Evolutionary conservation across 1,139 yeast genomes (phyloP).

Genomic region (Suhomyces taliae): DNA sequence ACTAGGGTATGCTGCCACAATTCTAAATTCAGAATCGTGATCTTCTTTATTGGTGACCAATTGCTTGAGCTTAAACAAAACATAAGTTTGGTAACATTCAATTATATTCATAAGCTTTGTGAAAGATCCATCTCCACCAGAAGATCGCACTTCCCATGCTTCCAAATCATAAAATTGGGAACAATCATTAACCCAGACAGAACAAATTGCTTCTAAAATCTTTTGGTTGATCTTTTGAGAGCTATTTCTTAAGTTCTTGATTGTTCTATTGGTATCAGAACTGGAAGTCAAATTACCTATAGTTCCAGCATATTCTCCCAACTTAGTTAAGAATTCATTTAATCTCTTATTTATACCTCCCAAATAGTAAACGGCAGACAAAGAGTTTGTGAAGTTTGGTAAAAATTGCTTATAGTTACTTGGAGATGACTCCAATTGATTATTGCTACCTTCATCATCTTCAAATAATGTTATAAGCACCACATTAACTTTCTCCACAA

Average conservation of each 20-base stretch:
- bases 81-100: conserved; percentile 39
- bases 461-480: conserved; percentile 35
- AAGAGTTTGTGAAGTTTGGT: conserved; percentile 44
- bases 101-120: conserved; percentile 46
- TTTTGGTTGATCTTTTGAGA: conserved; percentile 38
- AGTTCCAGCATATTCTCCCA: conserved; percentile 35
- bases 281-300: conserved; percentile 37
- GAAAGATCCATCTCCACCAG: conserved; percentile 17
- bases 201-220: conserved; percentile 44
- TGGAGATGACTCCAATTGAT: conserved; percentile 41
- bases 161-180: conserved; percentile 48
- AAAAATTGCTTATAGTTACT: conserved; percentile 37
- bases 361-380: conserved; percentile 41
- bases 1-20: conserved; percentile 38
- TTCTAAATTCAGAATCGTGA: conserved; percentile 23
- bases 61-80: conserved; percentile 33
- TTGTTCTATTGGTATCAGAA: conserved; percentile 38
- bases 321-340: conserved; percentile 30
- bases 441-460: conserved; percentile 26
- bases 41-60: conserved; percentile 33
- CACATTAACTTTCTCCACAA: conserved; percentile 28
- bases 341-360: conserved; percentile 31
- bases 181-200: conserved; percentile 52
- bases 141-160: conserved; percentile 36
- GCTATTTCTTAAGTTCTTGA: conserved; percentile 36